A percentile compares a stretch with the other conserved stretches of the same genome.
Conservation (phyloP, 2,329 filamentous ascomycete species). For the Aspergillus terreus region DNA sequence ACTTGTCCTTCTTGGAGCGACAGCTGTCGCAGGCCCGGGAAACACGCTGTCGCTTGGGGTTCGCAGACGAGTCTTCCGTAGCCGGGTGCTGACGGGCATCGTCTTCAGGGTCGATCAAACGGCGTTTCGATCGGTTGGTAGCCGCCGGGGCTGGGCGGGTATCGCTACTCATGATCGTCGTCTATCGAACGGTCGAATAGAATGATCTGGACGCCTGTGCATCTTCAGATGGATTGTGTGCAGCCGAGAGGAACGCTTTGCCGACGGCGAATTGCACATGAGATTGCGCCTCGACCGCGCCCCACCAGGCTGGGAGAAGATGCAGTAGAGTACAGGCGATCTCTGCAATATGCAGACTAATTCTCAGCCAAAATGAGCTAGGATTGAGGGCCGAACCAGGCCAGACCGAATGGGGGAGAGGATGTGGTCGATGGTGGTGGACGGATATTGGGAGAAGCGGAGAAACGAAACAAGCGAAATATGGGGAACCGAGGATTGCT, state of each 20-base stretch:
- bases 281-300: conserved; percentile 5
- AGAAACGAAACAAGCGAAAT: conserved; percentile 17
- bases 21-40: conserved; percentile 69
- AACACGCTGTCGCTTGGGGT: conserved; percentile 60
- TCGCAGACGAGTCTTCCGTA: conserved; percentile 26
- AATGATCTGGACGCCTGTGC: conserved; percentile 25
- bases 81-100: conserved; percentile 23
- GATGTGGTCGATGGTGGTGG: conserved; percentile 2
- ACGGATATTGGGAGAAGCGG: conserved; percentile 9
- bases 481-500: conserved; percentile 15
- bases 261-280: conserved; percentile 19
- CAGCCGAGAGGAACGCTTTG: conserved; percentile 27
- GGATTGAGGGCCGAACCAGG: not conserved
- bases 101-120: conserved; percentile 28
- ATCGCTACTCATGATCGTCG: conserved; percentile 31
- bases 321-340: not conserved
- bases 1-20: conserved; percentile 65
- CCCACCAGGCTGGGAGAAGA: conserved; percentile 2
- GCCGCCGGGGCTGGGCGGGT: conserved; percentile 28
- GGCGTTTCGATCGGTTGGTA: conserved; percentile 29
- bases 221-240: conserved; percentile 17
- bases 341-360: not conserved
- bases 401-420: conserved; percentile 1
- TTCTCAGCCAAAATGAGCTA: not conserved
- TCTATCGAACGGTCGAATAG: conserved; percentile 23